Conservation (phyloP, 176 grass and related monocot genomes). For the bread wheat (Triticum aestivum) region DNA sequence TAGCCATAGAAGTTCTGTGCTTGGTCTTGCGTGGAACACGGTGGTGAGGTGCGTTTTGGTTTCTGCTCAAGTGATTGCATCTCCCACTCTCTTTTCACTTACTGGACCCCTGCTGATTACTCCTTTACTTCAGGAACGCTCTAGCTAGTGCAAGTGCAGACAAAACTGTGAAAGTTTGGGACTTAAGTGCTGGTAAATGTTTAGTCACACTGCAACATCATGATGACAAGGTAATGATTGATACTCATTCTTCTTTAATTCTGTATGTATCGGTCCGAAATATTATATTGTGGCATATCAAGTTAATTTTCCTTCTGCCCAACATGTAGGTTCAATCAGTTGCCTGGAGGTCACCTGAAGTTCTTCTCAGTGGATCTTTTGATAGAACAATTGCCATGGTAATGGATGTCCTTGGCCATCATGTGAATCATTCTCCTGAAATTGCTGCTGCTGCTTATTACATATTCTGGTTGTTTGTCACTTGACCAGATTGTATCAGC, state of each 20-base stretch:
- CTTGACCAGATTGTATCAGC: neutral
- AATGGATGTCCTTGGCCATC: conserved; percentile 11
- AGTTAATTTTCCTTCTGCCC: conserved; percentile 8
- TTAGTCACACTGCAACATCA: conserved; percentile 74
- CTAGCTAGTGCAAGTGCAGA: conserved; percentile 94
- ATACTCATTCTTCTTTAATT: neutral
- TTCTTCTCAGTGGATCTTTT: conserved; percentile 95
- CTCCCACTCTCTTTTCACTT: neutral
- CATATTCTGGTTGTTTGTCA: neutral
- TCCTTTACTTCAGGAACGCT: conserved; percentile 63
- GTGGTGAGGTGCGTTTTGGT: conserved; percentile 76
- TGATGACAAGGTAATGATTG: conserved; percentile 68
- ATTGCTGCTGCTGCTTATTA: conserved; percentile 13
- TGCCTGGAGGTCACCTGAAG: conserved; percentile 81
- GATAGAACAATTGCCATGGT: conserved; percentile 83
- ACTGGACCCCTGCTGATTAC: neutral
- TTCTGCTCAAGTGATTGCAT: conserved; percentile 19
- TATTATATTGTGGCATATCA: neutral
- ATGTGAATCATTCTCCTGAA: neutral
- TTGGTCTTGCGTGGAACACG: conserved; percentile 96
- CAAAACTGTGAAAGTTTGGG: conserved; percentile 86
- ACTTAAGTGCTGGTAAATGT: conserved; percentile 77
- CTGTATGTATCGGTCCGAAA: neutral
- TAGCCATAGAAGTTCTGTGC: conserved; percentile 74
- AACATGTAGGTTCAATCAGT: conserved; percentile 82